Percentiles rank a stretch among this genome's conserved stretches.
Conservation (phyloP, 2,329 filamentous ascomycete species). For the Fusarium sarcochroum region DNA sequence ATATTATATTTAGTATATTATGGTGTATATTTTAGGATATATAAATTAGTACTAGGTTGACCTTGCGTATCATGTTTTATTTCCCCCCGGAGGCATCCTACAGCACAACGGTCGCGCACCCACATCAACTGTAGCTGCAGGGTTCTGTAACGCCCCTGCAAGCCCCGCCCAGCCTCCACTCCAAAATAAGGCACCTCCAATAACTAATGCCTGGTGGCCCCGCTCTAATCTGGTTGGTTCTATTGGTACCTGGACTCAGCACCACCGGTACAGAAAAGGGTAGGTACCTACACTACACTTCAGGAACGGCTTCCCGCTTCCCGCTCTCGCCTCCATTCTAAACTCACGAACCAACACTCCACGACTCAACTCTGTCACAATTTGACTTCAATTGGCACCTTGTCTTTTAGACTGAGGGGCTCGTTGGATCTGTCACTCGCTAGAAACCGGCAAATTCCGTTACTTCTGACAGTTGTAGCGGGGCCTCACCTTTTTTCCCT, state of each 20-base stretch:
- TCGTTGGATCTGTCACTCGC: neutral
- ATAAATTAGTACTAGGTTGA: no score
- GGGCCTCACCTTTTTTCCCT: conserved; percentile 13
- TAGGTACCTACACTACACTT: neutral
- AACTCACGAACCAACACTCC: conserved; percentile 26
- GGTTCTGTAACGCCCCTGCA: conserved; percentile 20
- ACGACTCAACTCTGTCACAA: conserved; percentile 12
- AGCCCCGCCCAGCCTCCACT: conserved; percentile 20
- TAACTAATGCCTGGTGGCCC: neutral
- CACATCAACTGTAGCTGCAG: neutral
- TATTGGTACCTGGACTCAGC: neutral
- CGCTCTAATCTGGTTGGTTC: neutral
- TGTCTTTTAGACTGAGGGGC: neutral
- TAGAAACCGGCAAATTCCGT: conserved; percentile 7
- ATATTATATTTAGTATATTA: no score
- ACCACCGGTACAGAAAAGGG: neutral
- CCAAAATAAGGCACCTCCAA: conserved; percentile 13
- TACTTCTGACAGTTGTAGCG: conserved; percentile 37
- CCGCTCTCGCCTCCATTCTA: conserved; percentile 13
- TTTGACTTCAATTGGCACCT: neutral
- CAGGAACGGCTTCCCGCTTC: conserved; percentile 27
- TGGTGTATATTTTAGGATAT: no score
- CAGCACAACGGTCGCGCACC: conserved; percentile 14
- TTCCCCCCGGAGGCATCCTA: no score
- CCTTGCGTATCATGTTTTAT: no score